Conservation (phyloP, 495 filamentous ascomycete species). For the Aspergillus sclerotiicarbonarius region DNA sequence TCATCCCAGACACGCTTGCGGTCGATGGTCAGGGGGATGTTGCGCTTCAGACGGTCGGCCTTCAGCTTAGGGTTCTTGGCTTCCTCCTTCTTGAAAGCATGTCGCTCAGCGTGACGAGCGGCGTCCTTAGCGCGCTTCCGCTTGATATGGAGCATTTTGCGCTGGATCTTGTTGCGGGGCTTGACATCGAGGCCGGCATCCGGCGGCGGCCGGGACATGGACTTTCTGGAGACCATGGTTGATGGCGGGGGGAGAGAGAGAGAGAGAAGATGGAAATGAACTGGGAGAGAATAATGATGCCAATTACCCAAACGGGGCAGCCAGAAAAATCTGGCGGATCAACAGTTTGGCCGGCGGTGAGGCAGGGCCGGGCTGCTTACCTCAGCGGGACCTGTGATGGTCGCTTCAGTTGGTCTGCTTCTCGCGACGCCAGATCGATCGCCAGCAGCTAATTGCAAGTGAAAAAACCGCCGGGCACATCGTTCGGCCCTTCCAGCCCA, state of each 20-base stretch:
- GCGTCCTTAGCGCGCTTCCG: slow-evolving; percentile 72
- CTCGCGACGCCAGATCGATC: no score
- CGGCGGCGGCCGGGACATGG: slow-evolving; percentile 26
- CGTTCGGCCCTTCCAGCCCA: no score
- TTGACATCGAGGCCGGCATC: slow-evolving; percentile 26
- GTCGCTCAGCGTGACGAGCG: slow-evolving; percentile 71
- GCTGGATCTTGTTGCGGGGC: slow-evolving; percentile 67
- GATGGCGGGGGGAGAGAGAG: not conserved
- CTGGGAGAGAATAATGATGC: not conserved
- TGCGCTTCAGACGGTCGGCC: slow-evolving; percentile 66
- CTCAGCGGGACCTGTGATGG: no score
- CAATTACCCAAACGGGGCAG: not conserved
- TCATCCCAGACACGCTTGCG: slow-evolving; percentile 93
- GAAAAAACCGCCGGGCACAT: no score
- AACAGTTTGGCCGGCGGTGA: slow-evolving; percentile 24
- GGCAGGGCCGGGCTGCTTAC: not conserved
- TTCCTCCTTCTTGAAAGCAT: slow-evolving; percentile 78
- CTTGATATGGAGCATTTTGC: slow-evolving; percentile 71
- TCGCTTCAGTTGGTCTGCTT: no score
- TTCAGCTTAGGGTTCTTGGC: slow-evolving; percentile 75
- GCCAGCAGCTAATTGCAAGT: no score
- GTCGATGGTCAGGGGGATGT: slow-evolving; percentile 82
- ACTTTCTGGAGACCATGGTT: slow-evolving; percentile 27
- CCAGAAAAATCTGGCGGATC: slow-evolving; percentile 16
- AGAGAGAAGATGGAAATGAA: not conserved